Evolutionary conservation across 139 green algal species (phyloP), one percentile per base, ranked within the genome.

Genomic region (Closterium sp.): DNA sequence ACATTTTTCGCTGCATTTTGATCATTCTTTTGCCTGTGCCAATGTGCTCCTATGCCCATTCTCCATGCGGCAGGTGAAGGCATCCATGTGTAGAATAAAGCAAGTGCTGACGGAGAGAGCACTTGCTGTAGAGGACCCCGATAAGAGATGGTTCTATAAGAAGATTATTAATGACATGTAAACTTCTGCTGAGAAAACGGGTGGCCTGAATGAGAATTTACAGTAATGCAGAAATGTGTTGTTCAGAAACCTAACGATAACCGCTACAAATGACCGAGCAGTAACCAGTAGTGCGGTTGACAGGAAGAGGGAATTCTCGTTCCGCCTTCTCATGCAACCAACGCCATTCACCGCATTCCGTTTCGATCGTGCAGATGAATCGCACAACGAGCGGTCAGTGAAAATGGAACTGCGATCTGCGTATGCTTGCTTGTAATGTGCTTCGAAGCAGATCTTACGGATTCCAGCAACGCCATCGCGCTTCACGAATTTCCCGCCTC

Each of bases 81-180:
- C 88, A 34, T 94, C 92, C 27, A 95, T 95, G 92, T 94, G 90
- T 27, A 70, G 92, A 88, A 95, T 95, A 92, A 95, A 95, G 50
- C 92, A 95, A 29, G 92, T 95, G 0, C 92, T 95, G 19, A 94
- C 92, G 0, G 92, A 95, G 86, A 86, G 92, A 31, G 92, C 92
- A 31, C 89, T 94, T 17, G 42, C 92, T 24, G 92, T 94, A 29
- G 19, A 45, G n/a, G 92, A 94, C 2, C 0, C 31, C 0, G 29
- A 27, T 28, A 94, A 94, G 38, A 91, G 45, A 62, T 29, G n/a
- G 30, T 38, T 34, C 24, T 90, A 90, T n/a, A 93, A 87, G 38
- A 91, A 85, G 13, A 90, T 94, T 19, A 94, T 94, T 29, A 94
- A 94, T 50, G 90, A 94, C 30, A 91, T 94, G 91, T 94, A 87